Evolutionary conservation across 1,284 basidiomycete genomes (phyloP), one percentile per base, ranked within the genome.

Genomic region (Naganishia cerealis): DNA sequence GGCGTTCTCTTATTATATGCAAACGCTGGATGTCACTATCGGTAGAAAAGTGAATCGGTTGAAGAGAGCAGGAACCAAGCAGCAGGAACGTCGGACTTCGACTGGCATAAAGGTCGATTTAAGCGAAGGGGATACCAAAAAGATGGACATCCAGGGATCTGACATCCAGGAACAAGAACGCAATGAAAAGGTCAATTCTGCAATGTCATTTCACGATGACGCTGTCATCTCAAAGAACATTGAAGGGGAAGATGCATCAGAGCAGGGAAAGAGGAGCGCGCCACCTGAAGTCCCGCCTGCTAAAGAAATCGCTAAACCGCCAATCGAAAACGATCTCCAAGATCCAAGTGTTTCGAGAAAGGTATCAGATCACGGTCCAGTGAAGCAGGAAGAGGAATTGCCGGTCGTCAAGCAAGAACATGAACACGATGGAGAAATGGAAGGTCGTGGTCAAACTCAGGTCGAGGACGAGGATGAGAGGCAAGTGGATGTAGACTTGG

Each of bases 401-500:
- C 50, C 48, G n/a, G 33, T 43, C 16, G 36, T 53, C 9, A 59
- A 58, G 24, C 36, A 42, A 18, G 66, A 67, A 36, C 21, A 26
- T 13, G 36, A 24, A 29, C 50, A 16, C n/a, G 46, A 58, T 24
- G 43, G 15, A 48, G 46, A 15, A 16, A 16, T 5, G 36, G 42
- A 33, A 33, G 52, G 6, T 33, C 46, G 36, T n/a, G 40, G 43
- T 36, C 50, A 48, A n/a, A 4, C 21, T 24, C 9, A 46, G 1
- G 24, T 36, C 43, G 43, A 75, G 21, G 77, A 78, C 63, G 77
- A 77, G 57, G 73, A 68, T 21, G 66, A 67, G 52, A 55, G 86
- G 66, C 77, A 78, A 36, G 90, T 94, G 55, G 96, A 99, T 76
- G 92, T 99, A 55, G 96, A 99, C 82, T 87, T 99, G 6, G 96